Conservation (phyloP, 495 filamentous ascomycete genomes). For the Cercophora sp. region DNA sequence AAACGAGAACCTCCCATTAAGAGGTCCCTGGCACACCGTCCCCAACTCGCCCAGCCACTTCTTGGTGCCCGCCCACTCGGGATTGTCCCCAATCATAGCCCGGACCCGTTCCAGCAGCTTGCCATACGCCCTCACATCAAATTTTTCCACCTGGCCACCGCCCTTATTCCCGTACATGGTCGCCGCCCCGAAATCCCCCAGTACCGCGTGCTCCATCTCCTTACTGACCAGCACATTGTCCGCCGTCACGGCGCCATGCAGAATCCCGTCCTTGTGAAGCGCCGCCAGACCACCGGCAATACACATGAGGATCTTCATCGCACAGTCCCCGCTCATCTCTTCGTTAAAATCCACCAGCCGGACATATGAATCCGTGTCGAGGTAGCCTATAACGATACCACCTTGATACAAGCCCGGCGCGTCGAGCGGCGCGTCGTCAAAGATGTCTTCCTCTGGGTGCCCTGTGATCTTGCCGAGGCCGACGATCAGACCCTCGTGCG, state of each 20-base stretch:
- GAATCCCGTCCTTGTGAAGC: constrained; percentile 39
- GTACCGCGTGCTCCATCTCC: constrained; percentile 35
- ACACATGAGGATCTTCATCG: constrained; percentile 32
- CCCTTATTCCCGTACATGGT: constrained; percentile 33
- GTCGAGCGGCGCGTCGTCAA: no score
- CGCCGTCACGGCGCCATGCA: constrained; percentile 42
- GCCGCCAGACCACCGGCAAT: constrained; percentile 37
- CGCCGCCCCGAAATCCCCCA: constrained; percentile 43
- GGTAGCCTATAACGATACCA: no score
- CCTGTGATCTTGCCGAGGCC: constrained; percentile 39
- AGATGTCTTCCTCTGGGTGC: no score
- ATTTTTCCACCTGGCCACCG: constrained; percentile 28
- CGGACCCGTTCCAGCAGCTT: constrained; percentile 41
- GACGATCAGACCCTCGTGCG: constrained; percentile 42
- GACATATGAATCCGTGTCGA: no score
- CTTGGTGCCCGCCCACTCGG: constrained; percentile 6
- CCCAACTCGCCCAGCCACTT: constrained; percentile 18
- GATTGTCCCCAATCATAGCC: constrained; percentile 10
- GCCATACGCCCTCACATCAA: constrained; percentile 46
- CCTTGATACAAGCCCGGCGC: no score
- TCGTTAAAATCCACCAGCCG: no score
- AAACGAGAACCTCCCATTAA: constrained; percentile 21
- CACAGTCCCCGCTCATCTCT: no score
- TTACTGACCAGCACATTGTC: constrained; percentile 42
- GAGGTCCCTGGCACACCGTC: constrained; percentile 13